Base-by-base conservation (phyloP, 129 eudicot genomes). In the Flaveria linearis region DNA sequence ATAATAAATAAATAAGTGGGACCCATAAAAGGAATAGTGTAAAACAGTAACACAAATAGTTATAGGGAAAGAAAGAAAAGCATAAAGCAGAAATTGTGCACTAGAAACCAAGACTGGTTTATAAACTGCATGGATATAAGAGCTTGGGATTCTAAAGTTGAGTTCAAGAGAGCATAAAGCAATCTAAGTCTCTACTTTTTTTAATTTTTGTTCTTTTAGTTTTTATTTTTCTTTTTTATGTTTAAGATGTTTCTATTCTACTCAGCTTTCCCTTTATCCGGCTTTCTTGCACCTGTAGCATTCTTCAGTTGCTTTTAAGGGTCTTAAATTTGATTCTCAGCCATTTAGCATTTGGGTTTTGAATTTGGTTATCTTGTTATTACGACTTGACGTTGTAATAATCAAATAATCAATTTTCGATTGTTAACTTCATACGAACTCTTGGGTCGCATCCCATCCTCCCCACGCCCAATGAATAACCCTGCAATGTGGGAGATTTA, bases 271-370 rank as follows among this genome's bases (percentile, higher is more conserved):
- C n/a, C n/a, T n/a, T n/a, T n/a, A n/a, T n/a, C 84, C 68, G 49
- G 92, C 94, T 88, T 88, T 82, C 87, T 87, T 89, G 91, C 81
- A 82, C 82, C 82, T n/a, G n/a, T 86, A 83, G 85, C 80, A 82
- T 85, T 80, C 83, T 65, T 20, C 65, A 62, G 45, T 71, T 16
- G 74, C 93, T 86, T 86, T 83, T 88, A 78, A 68, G 55, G 63
- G 39, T 52, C 33, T 28, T 43, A 67, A 28, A 69, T 81, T 52
- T 39, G 26, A 58, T 36, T 23, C 69, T 49, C 49, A 28, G 30
- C 4, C 20, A 75, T 75, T 62, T 72, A 33, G 9, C 2, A 25
- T 60, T 76, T 41, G 43, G 23, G 23, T 18, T 58, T 78, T 14
- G 8, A 33, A 17, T 33, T 5, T 0, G 9, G 4, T 60, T 16